phyloP scores from a whole-genome alignment of 2,329 filamentous ascomycete genomes.

The Fusarium papillatum region DNA sequence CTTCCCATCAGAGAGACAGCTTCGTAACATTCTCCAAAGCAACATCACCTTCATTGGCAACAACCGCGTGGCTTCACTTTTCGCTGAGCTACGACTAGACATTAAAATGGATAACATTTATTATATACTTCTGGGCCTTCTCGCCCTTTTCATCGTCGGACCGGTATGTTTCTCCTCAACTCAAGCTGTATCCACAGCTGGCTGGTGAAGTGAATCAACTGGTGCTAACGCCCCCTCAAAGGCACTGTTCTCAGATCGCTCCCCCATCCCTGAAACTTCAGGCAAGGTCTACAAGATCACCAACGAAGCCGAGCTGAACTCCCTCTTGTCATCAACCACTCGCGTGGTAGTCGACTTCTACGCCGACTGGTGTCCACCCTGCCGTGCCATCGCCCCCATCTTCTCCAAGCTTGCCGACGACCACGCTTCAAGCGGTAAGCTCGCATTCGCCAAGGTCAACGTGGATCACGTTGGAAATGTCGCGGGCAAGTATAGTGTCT shows the following conservation, averaged over 20 bases:
- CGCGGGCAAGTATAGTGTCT: constrained; percentile 80
- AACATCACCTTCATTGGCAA: not conserved
- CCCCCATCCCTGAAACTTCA: constrained; percentile 56
- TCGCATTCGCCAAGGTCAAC: constrained; percentile 89
- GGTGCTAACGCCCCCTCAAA: constrained; percentile 8
- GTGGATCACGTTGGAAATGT: constrained; percentile 85
- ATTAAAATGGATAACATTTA: constrained; percentile 35
- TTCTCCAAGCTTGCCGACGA: constrained; percentile 55
- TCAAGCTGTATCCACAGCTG: not conserved
- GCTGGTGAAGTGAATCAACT: not conserved
- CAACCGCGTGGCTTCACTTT: not conserved
- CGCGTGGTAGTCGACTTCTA: constrained; percentile 86
- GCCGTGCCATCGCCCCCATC: constrained; percentile 86
- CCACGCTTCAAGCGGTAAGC: constrained; percentile 56
- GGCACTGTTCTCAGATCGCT: constrained; percentile 38
- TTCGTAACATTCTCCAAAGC: not conserved
- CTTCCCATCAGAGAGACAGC: not conserved
- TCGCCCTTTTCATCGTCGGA: constrained; percentile 29
- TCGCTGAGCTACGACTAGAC: not conserved
- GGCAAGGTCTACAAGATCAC: constrained; percentile 52
- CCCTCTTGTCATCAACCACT: constrained; percentile 54
- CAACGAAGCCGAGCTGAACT: constrained; percentile 42
- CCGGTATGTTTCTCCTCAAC: constrained; percentile 17
- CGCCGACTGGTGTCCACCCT: constrained; percentile 92
- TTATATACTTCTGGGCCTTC: constrained; percentile 34